phyloP scores from a whole-genome alignment of 257 asterid genomes.

The Misopates orontium region DNA sequence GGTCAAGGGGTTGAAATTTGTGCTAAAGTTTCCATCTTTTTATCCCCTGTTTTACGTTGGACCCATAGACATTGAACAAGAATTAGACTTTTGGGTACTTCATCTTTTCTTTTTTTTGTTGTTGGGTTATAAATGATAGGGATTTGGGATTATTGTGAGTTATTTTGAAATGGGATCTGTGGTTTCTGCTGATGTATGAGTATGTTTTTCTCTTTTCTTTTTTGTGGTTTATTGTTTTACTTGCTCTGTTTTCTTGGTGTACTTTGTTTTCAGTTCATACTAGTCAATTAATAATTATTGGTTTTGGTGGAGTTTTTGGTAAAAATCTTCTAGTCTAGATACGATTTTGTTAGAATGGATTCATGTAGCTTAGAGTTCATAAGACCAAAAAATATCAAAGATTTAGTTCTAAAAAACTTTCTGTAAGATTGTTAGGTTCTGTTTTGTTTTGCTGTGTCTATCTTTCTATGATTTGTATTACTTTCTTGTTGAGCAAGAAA shows the following conservation, averaged over 20 bases:
- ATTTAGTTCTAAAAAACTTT: too few relatives aligned
- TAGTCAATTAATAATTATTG: too few relatives aligned
- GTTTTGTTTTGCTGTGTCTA: too few relatives aligned
- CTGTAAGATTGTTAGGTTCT: too few relatives aligned
- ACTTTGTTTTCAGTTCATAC: too few relatives aligned
- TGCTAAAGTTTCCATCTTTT: conserved; percentile 8
- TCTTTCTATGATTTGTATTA: too few relatives aligned
- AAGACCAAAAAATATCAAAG: too few relatives aligned
- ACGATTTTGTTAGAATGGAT: conserved; percentile 10
- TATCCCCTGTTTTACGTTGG: background rate
- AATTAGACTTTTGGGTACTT: background rate
- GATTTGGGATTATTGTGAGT: background rate
- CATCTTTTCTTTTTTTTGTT: background rate
- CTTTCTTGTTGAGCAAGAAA: background rate
- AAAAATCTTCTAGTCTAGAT: conserved; percentile 1
- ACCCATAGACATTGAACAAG: too few relatives aligned
- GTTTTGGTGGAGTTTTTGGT: background rate
- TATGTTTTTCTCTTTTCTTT: background rate
- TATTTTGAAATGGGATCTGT: background rate
- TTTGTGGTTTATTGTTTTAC: background rate
- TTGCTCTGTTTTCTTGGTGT: background rate
- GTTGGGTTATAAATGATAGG: too few relatives aligned
- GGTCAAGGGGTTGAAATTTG: conserved; percentile 36
- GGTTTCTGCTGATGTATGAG: background rate
- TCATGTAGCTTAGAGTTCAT: too few relatives aligned